Evolutionary conservation across 1,284 basidiomycete species (phyloP).

Genomic region (Marasmius oreades): DNA sequence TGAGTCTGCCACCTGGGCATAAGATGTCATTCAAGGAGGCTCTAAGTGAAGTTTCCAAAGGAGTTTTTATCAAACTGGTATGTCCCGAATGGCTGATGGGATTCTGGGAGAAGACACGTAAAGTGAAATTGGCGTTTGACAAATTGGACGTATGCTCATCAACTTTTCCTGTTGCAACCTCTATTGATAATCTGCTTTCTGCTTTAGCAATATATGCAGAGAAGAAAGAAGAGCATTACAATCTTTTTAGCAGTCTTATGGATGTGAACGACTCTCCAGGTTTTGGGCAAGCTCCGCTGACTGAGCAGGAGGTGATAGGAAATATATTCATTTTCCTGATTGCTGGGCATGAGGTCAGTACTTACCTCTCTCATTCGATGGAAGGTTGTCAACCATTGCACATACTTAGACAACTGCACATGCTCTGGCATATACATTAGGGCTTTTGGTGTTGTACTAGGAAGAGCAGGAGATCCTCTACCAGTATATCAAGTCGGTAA

Average conservation of each 20-base stretch:
- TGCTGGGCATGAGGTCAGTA: slow-evolving; percentile 55
- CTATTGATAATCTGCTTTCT: not conserved
- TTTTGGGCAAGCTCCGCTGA: slow-evolving; percentile 33
- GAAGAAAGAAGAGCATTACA: slow-evolving; percentile 43
- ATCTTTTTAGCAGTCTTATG: slow-evolving; percentile 54
- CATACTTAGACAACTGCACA: slow-evolving; percentile 26
- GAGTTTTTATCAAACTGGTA: slow-evolving; percentile 39
- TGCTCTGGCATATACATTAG: slow-evolving; percentile 9
- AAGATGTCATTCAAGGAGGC: slow-evolving; percentile 55
- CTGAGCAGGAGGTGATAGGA: slow-evolving; percentile 51
- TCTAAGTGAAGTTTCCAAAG: slow-evolving; percentile 42
- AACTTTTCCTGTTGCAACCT: not conserved
- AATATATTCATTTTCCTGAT: slow-evolving; percentile 59
- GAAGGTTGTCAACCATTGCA: not conserved
- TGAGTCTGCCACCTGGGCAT: slow-evolving; percentile 39
- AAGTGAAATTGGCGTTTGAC: slow-evolving; percentile 37
- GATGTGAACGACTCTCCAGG: slow-evolving; percentile 43
- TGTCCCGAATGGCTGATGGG: slow-evolving; percentile 44
- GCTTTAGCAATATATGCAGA: slow-evolving; percentile 44
- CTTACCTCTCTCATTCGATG: not conserved
- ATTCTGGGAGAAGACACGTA: slow-evolving; percentile 34
- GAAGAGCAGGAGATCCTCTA: slow-evolving; percentile 48
- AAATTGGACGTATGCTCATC: slow-evolving; percentile 42
- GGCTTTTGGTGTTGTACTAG: slow-evolving; percentile 29
- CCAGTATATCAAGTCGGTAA: slow-evolving; percentile 35